Evolutionary conservation across 768 basidiomycete genomes (phyloP), one percentile per base, ranked within the genome.

Genomic region (Strobilomyces confusus): DNA sequence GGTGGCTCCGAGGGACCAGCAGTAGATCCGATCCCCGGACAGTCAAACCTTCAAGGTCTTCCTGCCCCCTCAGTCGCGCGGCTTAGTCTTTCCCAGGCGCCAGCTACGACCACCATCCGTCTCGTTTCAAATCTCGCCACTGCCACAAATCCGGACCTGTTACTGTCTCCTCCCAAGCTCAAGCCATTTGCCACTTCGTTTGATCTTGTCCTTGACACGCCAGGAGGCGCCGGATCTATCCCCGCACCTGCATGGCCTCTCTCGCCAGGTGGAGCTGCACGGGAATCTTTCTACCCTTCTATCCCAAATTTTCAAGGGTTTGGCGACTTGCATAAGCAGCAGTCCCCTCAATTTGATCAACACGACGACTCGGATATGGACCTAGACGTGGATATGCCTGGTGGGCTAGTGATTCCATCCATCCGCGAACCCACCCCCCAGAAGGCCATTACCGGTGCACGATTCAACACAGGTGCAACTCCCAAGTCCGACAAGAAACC

Each of bases 111-210:
- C 23, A 81, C 79, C 25, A 74, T 80, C 47, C 75, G 77, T 29
- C 75, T 80, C 9, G 71, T 81, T 48, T 71, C 72, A 30, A 63
- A 69, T 11, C 49, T 63, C 25, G 5, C 52, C 22, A 44, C 64
- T 22, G 5, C 50, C 22, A 44, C 59, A 42, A 52, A 63, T 48
- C 32, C 59, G 11, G 63, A 69, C 48, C 56, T 55, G 55, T 61
- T 50, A 34, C 46, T 65, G 13, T 74, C 70, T 30, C 88, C 88
- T 0, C 89, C 89, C 0, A 79, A 77, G 48, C 76, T 92, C 4
- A 76, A 80, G 57, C 82, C 87, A 0, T 83, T 85, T 62, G 70
- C 78, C 43, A 87, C 87, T 3, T 74, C 75, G 11, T 90, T 88
- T 58, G 87, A 90, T 56, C 73, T 90, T 26, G 76, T 80, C 19